Conservation (phyloP, 2,329 filamentous ascomycete genomes). For the Hymenoscyphus scutula region DNA sequence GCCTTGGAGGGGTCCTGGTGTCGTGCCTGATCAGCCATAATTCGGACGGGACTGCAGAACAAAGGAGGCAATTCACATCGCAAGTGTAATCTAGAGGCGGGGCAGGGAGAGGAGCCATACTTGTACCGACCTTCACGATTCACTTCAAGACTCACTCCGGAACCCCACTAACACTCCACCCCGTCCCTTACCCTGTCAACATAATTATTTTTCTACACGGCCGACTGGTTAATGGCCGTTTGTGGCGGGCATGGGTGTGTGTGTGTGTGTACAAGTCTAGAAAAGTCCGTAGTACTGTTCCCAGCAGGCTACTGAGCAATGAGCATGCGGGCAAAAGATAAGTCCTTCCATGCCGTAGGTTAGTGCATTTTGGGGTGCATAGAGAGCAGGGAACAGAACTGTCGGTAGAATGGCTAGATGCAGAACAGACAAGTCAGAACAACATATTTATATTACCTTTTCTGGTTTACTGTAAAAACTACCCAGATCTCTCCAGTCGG, state of each 20-base stretch:
- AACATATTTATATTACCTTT: too few species aligned
- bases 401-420: too few species aligned
- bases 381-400: too few species aligned
- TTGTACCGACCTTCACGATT: background rate
- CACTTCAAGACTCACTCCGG: background rate
- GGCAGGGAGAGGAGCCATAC: background rate
- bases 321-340: too few species aligned
- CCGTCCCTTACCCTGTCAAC: background rate
- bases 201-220: background rate
- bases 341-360: too few species aligned
- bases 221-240: background rate
- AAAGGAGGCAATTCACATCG: background rate
- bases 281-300: too few species aligned
- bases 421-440: too few species aligned
- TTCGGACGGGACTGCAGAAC: background rate
- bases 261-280: background rate
- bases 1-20: slow-evolving; percentile 19
- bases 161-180: background rate
- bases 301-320: too few species aligned
- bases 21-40: slow-evolving; percentile 9
- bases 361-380: too few species aligned
- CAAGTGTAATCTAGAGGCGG: background rate
- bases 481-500: too few species aligned
- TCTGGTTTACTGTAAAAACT: too few species aligned
- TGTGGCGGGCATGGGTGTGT: background rate